phyloP scores from a whole-genome alignment of 768 basidiomycete genomes.

The Agrocybe pediades region DNA sequence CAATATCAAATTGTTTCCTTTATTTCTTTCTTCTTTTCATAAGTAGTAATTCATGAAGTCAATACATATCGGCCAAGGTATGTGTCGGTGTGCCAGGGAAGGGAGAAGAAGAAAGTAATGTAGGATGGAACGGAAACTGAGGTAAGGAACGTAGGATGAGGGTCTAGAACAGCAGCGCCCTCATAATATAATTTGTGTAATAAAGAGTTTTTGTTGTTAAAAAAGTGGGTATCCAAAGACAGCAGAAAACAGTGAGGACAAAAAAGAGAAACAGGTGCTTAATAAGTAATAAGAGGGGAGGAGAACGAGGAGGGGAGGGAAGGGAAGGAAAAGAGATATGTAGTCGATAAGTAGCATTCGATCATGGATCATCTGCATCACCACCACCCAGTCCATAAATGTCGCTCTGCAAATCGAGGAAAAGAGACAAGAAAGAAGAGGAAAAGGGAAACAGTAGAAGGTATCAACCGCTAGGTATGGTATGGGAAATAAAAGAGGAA shows the following conservation, averaged over 20 bases:
- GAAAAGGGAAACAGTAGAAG: constrained; percentile 1
- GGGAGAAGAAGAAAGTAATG: constrained; percentile 10
- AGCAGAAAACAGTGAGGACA: constrained; percentile 17
- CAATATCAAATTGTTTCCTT: background rate
- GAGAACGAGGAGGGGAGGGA: background rate
- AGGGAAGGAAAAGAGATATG: too few species aligned
- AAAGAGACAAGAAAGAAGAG: constrained; percentile 3
- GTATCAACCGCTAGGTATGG: constrained; percentile 9
- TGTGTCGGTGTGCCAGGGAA: too few species aligned
- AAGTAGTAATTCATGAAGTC: constrained; percentile 11
- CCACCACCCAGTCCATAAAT: constrained; percentile 10
- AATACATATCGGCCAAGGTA: too few species aligned
- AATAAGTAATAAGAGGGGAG: constrained; percentile 23
- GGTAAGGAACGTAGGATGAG: constrained; percentile 16
- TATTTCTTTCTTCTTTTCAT: constrained; percentile 12
- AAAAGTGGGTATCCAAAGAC: constrained; percentile 23
- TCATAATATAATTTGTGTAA: too few species aligned
- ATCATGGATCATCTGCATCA: too few species aligned
- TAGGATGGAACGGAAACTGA: constrained; percentile 15
- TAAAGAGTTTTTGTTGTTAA: constrained; percentile 13
- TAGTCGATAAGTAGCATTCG: too few species aligned
- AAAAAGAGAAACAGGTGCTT: constrained; percentile 26
- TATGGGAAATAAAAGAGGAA: constrained; percentile 5
- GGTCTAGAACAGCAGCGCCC: too few species aligned
- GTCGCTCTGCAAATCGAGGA: constrained; percentile 14